These are phyloP conservation scores for Ophiocordyceps polyrhachis-furcata DNA, from an alignment of 2,329 filamentous ascomycete species.

Conservation along the genomic window DNA sequence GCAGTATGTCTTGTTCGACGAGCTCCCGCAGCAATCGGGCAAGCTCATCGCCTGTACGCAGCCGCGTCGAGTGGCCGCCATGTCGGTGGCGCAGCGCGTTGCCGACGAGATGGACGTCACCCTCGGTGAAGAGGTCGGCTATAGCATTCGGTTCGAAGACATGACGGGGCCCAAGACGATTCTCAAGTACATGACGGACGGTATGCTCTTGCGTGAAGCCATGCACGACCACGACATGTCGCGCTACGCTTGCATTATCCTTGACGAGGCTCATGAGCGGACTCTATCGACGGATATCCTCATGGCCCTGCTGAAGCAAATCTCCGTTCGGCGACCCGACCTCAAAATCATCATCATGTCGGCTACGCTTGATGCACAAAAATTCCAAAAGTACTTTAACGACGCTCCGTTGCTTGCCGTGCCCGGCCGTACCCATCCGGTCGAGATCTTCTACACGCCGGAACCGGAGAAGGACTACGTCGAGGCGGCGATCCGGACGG, in stretches of 20 bases:
- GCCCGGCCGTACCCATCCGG: slow-evolving; percentile 83
- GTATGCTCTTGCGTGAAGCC: slow-evolving; percentile 91
- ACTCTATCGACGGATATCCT: slow-evolving; percentile 94
- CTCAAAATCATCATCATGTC: slow-evolving; percentile 99
- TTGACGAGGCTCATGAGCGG: slow-evolving; percentile 96
- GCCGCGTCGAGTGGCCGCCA: slow-evolving; percentile 90
- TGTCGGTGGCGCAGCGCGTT: slow-evolving; percentile 97
- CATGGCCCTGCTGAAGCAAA: slow-evolving; percentile 89
- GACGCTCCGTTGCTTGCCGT: slow-evolving; percentile 85
- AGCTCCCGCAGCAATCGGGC: slow-evolving; percentile 66
- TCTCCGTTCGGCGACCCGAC: slow-evolving; percentile 63
- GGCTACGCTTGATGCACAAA: slow-evolving; percentile 89
- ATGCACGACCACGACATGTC: slow-evolving; percentile 88
- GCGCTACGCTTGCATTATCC: slow-evolving; percentile 92
- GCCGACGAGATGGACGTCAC: slow-evolving; percentile 90
- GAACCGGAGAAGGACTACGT: slow-evolving; percentile 95
- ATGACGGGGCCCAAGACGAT: slow-evolving; percentile 74
- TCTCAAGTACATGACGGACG: slow-evolving; percentile 99
- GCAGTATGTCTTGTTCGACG: slow-evolving; percentile 94
- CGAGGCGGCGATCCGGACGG: slow-evolving; percentile 83
- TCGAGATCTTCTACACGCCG: slow-evolving; percentile 96
- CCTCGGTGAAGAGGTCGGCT: slow-evolving; percentile 87
- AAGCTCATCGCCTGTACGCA: slow-evolving; percentile 97
- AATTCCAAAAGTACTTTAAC: slow-evolving; percentile 96
- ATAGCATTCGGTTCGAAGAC: slow-evolving; percentile 98